Percentiles rank a stretch among this genome's conserved stretches.
Conservation (phyloP, 129 eudicot species). For the Artemisia annua region DNA sequence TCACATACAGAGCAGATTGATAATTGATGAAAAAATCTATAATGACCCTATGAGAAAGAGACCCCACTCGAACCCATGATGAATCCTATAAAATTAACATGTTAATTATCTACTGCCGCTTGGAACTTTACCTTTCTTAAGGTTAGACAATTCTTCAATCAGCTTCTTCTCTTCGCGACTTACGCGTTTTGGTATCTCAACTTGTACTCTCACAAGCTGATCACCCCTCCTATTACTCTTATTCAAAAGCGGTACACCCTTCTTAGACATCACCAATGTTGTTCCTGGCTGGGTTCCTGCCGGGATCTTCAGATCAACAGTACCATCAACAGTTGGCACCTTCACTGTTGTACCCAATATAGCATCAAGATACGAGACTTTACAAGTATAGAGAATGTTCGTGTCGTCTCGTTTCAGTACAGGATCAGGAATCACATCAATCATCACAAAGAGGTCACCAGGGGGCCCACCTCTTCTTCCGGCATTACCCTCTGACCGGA, state of each 20-base stretch:
- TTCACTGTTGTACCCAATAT: constrained; percentile 75
- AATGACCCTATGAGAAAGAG: constrained; percentile 2
- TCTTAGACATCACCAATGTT: constrained; percentile 79
- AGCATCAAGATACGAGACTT: constrained; percentile 75
- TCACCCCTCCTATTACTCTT: constrained; percentile 77
- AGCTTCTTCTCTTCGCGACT: constrained; percentile 77
- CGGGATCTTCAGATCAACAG: constrained; percentile 76
- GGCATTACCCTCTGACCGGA: constrained; percentile 78
- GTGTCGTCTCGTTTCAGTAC: constrained; percentile 77
- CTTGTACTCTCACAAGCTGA: constrained; percentile 90
- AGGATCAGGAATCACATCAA: constrained; percentile 75
- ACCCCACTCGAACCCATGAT: constrained; percentile 4
- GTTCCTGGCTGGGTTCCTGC: constrained; percentile 94
- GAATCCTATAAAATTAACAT: background rate
- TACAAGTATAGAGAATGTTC: constrained; percentile 70
- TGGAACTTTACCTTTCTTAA: constrained; percentile 65
- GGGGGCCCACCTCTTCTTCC: constrained; percentile 90
- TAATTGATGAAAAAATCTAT: background rate
- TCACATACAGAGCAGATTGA: background rate
- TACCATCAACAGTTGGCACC: constrained; percentile 90
- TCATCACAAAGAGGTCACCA: constrained; percentile 73
- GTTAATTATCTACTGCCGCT: constrained; percentile 37
- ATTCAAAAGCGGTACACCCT: constrained; percentile 76
- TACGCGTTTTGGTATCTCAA: constrained; percentile 79
- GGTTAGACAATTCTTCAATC: constrained; percentile 61